These are phyloP conservation scores for Jacaranda mimosifolia DNA, from an alignment of 257 asterid genomes.

Conservation along the genomic window DNA sequence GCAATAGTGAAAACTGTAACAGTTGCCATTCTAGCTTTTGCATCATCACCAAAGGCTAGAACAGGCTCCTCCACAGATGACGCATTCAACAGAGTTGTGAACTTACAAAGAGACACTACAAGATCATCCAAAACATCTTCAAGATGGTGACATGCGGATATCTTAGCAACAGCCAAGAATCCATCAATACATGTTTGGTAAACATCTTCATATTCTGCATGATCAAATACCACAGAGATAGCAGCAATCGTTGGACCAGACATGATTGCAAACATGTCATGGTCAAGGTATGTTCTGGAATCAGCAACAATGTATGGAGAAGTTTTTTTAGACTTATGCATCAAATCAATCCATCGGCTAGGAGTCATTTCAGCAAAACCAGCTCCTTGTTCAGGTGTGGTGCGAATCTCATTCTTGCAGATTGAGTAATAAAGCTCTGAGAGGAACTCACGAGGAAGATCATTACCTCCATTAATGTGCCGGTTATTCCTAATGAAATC, in stretches of 20 bases:
- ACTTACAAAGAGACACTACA: conserved; percentile 92
- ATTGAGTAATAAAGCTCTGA: conserved; percentile 84
- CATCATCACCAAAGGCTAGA: conserved; percentile 92
- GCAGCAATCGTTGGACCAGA: conserved; percentile 99
- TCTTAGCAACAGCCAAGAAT: conserved; percentile 92
- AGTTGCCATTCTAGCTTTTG: conserved; percentile 96
- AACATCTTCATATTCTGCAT: conserved; percentile 94
- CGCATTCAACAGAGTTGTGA: conserved; percentile 87
- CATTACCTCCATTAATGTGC: conserved; percentile 90
- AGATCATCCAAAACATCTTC: conserved; percentile 97
- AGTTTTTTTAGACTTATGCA: conserved; percentile 83
- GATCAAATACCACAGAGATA: conserved; percentile 92
- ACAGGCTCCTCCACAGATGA: conserved; percentile 94
- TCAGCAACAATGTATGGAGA: conserved; percentile 81
- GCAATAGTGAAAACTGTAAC: conserved; percentile 92
- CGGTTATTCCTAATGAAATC: conserved; percentile 94
- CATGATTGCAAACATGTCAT: conserved; percentile 97
- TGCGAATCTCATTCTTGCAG: conserved; percentile 95
- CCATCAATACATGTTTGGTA: conserved; percentile 96
- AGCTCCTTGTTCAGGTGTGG: conserved; percentile 91
- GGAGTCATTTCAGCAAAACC: conserved; percentile 96
- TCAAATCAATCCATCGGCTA: conserved; percentile 95
- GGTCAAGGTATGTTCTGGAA: conserved; percentile 91
- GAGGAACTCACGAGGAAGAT: conserved; percentile 91
- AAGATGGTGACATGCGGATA: conserved; percentile 94